Evolutionary conservation across 1,284 basidiomycete genomes (phyloP).

Genomic region (Pisolithus thermaeus): DNA sequence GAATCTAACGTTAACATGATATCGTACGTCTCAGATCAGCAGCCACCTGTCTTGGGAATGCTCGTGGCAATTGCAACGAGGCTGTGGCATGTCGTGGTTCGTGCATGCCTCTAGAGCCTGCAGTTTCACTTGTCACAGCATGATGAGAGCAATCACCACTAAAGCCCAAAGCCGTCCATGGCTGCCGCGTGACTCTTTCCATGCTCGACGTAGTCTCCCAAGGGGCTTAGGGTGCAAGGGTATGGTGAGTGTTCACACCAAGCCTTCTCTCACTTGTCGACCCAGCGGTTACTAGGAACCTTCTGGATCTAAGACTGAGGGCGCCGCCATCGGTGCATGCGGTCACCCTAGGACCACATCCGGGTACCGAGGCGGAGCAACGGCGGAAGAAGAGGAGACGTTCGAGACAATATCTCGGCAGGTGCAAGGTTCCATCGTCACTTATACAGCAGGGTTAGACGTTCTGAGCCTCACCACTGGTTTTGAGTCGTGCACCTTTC

Average conservation of each 20-base stretch:
- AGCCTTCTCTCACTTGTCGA: neutral
- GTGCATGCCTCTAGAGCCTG: neutral
- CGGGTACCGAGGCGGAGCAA: too few species aligned
- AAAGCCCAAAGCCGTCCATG: neutral
- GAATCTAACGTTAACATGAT: too few species aligned
- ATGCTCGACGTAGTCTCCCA: neutral
- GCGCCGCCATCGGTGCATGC: too few species aligned
- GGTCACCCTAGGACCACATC: too few species aligned
- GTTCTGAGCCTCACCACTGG: conserved; percentile 34
- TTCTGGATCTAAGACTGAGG: neutral
- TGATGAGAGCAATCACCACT: neutral
- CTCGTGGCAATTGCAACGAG: neutral
- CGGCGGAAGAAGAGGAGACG: conserved; percentile 23
- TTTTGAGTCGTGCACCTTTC: conserved; percentile 39
- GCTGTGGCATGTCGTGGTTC: neutral
- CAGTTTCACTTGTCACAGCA: neutral
- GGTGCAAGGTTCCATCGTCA: conserved; percentile 37
- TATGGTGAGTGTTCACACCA: neutral
- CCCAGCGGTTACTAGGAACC: neutral
- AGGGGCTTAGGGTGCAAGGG: neutral
- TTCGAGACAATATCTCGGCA: conserved; percentile 31
- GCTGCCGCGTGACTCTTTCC: neutral
- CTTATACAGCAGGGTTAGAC: conserved; percentile 35
- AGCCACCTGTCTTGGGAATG: neutral
- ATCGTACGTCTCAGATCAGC: neutral